Base-by-base conservation (phyloP, 805 yeast species). In the Kodamaea restingae region DNA sequence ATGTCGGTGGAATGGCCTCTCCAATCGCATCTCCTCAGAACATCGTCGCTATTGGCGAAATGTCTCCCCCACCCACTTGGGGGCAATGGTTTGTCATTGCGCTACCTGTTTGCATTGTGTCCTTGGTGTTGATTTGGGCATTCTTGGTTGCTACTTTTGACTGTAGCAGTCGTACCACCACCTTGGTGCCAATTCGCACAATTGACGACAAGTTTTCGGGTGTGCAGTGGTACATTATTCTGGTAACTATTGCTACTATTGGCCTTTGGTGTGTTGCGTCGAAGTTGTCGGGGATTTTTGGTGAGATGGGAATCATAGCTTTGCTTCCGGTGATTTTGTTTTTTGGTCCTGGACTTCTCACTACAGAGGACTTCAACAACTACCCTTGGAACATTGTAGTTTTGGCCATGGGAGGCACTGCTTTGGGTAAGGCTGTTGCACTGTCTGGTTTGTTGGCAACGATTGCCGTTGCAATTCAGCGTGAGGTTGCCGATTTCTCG, bases 301-400 rank as follows among this genome's bases (percentile, higher is more conserved):
- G 98, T 24, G 96, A 90, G 51, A 88, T 90, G 93, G 98, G 98
- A n/a, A 81, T 90, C 47, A 80, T 93, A 44, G 95, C 98, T 0
- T 73, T 93, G 40, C 73, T 90, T 12, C 97, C 98, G 8, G 75
- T 91, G 53, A 74, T 88, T n/a, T 63, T 88, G n/a, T 82, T 91
- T 54, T 91, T 91, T 55, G 98, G 96, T 4, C 78, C 96, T 0
- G 96, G 97, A 1, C 63, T 90, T 14, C 67, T 91, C 43, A 78
- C 84, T 7, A 82, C 88, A 1, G 96, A 90, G 41, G 98, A 91
- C 56, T 88, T 91, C 62, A 91, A 93, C 63, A 91, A 88, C 58
- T 91, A 91, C 58, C 80, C 95, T 47, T 91, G 98, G 98, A 88
- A 95, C 4, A 93, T 91, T 51, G 93, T 93, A 7, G 79, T 91